phyloP scores from a whole-genome alignment of 495 filamentous ascomycete species.

The Penicillium lagena region DNA sequence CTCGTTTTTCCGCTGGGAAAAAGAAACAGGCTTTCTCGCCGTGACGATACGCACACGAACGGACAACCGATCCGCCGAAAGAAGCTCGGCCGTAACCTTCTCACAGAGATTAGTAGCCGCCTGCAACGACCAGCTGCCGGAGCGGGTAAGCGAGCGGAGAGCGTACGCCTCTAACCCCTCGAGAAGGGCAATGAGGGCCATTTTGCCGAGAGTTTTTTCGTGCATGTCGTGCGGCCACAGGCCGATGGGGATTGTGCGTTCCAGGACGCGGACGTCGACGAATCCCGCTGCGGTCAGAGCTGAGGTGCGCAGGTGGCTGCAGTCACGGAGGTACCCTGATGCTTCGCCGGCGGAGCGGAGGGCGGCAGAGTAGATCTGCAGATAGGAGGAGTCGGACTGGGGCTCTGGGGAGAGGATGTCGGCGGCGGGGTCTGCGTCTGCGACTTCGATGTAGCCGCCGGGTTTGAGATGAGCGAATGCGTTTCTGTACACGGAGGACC shows the following conservation, averaged over 20 bases:
- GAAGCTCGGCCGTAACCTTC: constrained; percentile 45
- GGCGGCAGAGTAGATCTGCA: constrained; percentile 28
- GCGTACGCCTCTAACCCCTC: constrained; percentile 59
- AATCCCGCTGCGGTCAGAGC: constrained; percentile 53
- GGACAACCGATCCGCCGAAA: constrained; percentile 34
- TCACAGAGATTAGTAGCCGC: constrained; percentile 51
- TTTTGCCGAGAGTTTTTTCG: constrained; percentile 54
- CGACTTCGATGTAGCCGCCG: constrained; percentile 60
- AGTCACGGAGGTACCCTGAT: constrained; percentile 34
- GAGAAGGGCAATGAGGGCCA: constrained; percentile 57
- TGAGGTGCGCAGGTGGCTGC: constrained; percentile 46
- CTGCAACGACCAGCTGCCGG: constrained; percentile 48
- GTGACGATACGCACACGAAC: constrained; percentile 46
- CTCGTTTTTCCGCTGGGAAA: constrained; percentile 17
- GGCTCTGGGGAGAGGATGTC: constrained; percentile 18
- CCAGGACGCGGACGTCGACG: constrained; percentile 48
- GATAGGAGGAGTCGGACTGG: constrained; percentile 22
- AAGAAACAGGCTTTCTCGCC: constrained; percentile 47
- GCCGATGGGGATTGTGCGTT: constrained; percentile 55
- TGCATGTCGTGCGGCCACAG: constrained; percentile 45
- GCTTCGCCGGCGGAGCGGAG: constrained; percentile 29
- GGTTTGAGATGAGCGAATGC: constrained; percentile 53
- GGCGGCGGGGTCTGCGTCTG: constrained; percentile 30
- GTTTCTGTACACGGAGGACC: constrained; percentile 54
- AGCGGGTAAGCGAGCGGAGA: constrained; percentile 54